Conservation (phyloP, 1,139 yeast genomes). For the Pichia sp. region DNA sequence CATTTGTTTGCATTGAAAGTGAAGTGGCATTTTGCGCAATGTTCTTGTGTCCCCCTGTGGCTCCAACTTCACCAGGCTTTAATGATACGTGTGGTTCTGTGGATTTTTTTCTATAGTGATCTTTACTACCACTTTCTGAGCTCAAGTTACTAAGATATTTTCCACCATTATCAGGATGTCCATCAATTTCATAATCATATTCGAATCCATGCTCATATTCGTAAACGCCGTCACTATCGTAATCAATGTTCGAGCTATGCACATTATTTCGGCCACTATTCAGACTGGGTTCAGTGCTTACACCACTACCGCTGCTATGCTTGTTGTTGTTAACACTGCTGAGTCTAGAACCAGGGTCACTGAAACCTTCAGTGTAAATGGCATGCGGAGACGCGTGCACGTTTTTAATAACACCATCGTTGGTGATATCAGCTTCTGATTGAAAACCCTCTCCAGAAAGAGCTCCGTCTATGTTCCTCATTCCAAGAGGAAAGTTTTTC, state of each 20-base stretch:
- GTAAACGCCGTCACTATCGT: conserved; percentile 13
- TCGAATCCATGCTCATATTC: conserved; percentile 17
- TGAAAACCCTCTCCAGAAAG: conserved; percentile 3
- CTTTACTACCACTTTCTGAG: conserved; percentile 1
- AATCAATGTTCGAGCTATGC: neutral
- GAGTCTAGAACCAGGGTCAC: too few species aligned
- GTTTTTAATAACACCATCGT: conserved; percentile 1
- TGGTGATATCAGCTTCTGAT: conserved; percentile 3
- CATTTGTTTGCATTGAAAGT: conserved; percentile 6
- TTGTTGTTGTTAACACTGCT: neutral
- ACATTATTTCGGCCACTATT: conserved; percentile 2
- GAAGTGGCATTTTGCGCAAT: neutral
- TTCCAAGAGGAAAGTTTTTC: conserved; percentile 1
- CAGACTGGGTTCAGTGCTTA: conserved; percentile 2
- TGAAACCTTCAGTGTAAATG: conserved; percentile 5
- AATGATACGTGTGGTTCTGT: too few species aligned
- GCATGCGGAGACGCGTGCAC: conserved; percentile 8
- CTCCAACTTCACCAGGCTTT: neutral
- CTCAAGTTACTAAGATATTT: neutral
- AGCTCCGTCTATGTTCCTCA: conserved; percentile 5
- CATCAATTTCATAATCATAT: conserved; percentile 15
- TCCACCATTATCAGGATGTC: neutral
- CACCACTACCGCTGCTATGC: too few species aligned
- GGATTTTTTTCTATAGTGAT: neutral
- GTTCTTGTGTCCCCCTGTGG: neutral